Evolutionary conservation across 2,329 filamentous ascomycete species (phyloP).

Genomic region (Erysiphe neolycopersici): DNA sequence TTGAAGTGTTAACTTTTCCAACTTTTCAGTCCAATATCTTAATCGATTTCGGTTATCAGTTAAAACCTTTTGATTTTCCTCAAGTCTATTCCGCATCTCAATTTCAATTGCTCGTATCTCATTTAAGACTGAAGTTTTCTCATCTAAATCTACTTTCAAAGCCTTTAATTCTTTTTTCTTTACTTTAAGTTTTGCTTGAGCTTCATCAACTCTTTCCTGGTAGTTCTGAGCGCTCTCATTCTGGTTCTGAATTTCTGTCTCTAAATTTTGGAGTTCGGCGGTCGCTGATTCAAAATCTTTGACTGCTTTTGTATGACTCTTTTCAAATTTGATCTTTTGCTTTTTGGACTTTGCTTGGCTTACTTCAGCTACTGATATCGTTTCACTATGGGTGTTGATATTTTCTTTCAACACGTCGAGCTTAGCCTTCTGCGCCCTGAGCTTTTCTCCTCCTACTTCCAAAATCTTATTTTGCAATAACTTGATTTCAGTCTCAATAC

Average conservation of each 20-base stretch:
- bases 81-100: conserved; percentile 94
- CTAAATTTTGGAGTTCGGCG: conserved; percentile 49
- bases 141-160: conserved; percentile 66
- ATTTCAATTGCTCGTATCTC: conserved; percentile 75
- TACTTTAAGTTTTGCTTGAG: conserved; percentile 46
- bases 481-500: conserved; percentile 81
- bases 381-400: conserved; percentile 54
- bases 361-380: conserved; percentile 65
- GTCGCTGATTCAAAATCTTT: conserved; percentile 50
- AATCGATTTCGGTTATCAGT: conserved; percentile 63
- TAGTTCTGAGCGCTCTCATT: conserved; percentile 47
- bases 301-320: conserved; percentile 50
- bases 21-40: conserved; percentile 71
- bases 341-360: conserved; percentile 85
- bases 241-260: conserved; percentile 55
- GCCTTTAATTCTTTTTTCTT: conserved; percentile 59
- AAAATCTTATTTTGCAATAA: conserved; percentile 88
- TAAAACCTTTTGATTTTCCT: conserved; percentile 80
- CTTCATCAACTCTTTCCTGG: conserved; percentile 49
- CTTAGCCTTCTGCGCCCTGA: conserved; percentile 70
- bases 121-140: conserved; percentile 65
- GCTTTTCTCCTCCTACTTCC: conserved; percentile 84
- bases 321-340: conserved; percentile 63
- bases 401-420: conserved; percentile 75
- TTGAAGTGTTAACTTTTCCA: conserved; percentile 58